Base-by-base conservation (phyloP, 2,329 filamentous ascomycete species). In the Byssothecium circinans region DNA sequence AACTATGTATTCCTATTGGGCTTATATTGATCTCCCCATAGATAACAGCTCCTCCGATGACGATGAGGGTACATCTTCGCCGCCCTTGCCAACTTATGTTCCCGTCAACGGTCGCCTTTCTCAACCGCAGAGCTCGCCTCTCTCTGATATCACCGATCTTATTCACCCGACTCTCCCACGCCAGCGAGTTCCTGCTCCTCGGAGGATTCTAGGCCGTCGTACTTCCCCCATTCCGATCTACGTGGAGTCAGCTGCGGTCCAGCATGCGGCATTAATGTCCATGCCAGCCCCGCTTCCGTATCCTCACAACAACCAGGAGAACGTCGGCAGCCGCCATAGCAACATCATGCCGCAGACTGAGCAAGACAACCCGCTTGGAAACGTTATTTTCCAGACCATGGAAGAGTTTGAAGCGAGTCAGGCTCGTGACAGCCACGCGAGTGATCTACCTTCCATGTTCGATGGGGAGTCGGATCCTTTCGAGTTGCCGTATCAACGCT, bases 231-330 rank as follows among this genome's bases (percentile, higher is more conserved):
- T 46, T 14, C 18, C 25, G 2, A 46, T 50, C 18, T 43, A 47
- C n/a, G 34, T 44, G 17, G 48, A 47, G 25, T 17, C 44, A 18
- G 12, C 44, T 17, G 7, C 34, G 2, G 35, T 30, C 8, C 48
- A 51, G 18, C 34, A 37, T 30, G 40, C 40, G n/a, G 33, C 38
- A 43, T 15, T 23, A 10, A 14, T 32, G 19, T 39, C 36, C 12
- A 22, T 30, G 4, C 14, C 23, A 17, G 33, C 17, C 8, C 40
- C 41, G 2, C 2, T 37, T 2, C 20, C 41, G 3, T 37, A 37
- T 25, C 25, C 32, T 2, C 27, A 51, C 20, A 41, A 44, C 18
- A 32, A 47, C 33, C 47, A 51, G 29, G 48, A 50, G 33, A 50
- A 50, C 18, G 15, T n/a, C n/a, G n/a, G n/a, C n/a, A n/a, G n/a